Base-by-base conservation (phyloP, 169 alveolate species). In the Plasmodium sp. region DNA sequence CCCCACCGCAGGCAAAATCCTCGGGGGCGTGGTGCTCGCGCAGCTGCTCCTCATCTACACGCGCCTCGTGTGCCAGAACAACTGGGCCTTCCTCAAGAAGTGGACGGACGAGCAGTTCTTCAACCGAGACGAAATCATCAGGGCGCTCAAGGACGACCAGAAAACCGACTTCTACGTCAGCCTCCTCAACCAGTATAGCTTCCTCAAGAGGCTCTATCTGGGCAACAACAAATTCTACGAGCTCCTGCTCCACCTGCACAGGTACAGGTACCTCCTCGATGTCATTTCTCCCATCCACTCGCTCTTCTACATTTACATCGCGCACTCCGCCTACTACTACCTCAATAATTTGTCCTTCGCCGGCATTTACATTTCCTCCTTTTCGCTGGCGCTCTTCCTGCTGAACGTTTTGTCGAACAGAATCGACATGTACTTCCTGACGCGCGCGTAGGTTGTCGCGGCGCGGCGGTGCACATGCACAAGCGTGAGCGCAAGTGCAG, bases 91-190 rank as follows among this genome's bases (percentile, higher is more conserved):
- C 74, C 14, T 92, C 51, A 92, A 41, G 34, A 92, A 71, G 43
- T 92, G 95, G 95, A 92, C 92, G 75, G 95, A 92, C 45, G 95
- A 92, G 62, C 74, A 92, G n/a, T 92, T 81, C 81, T 92, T 92
- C 33, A 92, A 77, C 77, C 72, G 77, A 33, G 81, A 92, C 27
- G 95, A 92, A 81, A 27, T 92, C 73, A 48, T 92, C 7, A 67
- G 56, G 58, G 77, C 54, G 36, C 56, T 92, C 34, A 92, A 82
- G 81, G 81, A 92, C 14, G 77, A 73, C 34, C 82, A 45, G 58
- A 92, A 72, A 51, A 92, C 79, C 43, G 95, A 92, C 43, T 92
- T 92, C 83, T 92, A 92, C 75, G 95, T 92, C 79, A 73, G 39
- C 45, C 75, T 92, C 45, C 77, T 92, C 39, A 92, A 92, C 83